Evolutionary conservation across 2,329 filamentous ascomycete genomes (phyloP).

Genomic region (Penicillium sp.): DNA sequence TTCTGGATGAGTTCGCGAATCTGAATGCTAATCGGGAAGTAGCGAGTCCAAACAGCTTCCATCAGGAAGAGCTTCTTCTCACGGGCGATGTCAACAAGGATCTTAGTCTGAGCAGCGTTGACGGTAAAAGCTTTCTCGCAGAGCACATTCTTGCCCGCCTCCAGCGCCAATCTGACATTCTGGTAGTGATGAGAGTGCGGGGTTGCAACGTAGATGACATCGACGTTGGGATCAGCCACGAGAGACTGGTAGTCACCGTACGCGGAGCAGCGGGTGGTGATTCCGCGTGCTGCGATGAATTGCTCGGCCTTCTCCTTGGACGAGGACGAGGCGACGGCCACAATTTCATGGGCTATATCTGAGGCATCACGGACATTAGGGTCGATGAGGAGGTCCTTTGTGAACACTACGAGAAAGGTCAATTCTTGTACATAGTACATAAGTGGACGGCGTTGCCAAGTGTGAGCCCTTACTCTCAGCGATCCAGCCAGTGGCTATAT

Average conservation of each 20-base stretch:
- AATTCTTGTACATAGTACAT: neutral
- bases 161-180: constrained; percentile 77
- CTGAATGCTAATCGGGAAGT: constrained; percentile 78
- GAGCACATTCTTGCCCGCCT: constrained; percentile 80
- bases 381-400: constrained; percentile 73
- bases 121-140: constrained; percentile 91
- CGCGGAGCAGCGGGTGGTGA: constrained; percentile 63
- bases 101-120: constrained; percentile 70
- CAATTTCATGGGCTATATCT: constrained; percentile 72
- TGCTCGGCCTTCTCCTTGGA: constrained; percentile 64
- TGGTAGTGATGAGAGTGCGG: constrained; percentile 93
- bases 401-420: constrained; percentile 51
- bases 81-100: constrained; percentile 66
- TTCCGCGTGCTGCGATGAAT: constrained; percentile 68
- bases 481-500: constrained; percentile 45
- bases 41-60: constrained; percentile 88
- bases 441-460: neutral
- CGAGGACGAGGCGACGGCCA: constrained; percentile 75
- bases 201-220: constrained; percentile 85
- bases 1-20: constrained; percentile 54
- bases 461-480: constrained; percentile 33
- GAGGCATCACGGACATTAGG: constrained; percentile 64
- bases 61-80: constrained; percentile 73
- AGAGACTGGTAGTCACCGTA: constrained; percentile 82
- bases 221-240: constrained; percentile 71